Evolutionary conservation across 352 stramenopile species (phyloP).

Genomic region (Phytophthora foliorum): DNA sequence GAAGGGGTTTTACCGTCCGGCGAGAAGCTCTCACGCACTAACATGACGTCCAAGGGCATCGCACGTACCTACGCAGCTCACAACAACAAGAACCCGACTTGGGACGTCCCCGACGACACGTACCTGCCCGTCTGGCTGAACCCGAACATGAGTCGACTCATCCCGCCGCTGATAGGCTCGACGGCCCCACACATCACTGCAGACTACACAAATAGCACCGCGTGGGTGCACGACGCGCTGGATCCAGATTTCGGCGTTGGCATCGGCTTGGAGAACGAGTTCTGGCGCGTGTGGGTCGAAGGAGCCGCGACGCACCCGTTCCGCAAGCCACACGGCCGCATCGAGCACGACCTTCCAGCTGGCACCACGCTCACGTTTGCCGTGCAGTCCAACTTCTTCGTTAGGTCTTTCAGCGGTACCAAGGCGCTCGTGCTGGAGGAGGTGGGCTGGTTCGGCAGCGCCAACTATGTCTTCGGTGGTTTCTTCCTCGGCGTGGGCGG

Average conservation of each 20-base stretch:
- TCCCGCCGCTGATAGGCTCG: conserved; percentile 46
- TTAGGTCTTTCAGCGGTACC: conserved; percentile 66
- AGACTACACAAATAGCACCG: conserved; percentile 85
- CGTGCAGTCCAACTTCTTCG: conserved; percentile 86
- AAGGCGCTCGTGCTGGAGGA: conserved; percentile 80
- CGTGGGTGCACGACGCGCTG: conserved; percentile 68
- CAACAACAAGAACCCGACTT: conserved; percentile 73
- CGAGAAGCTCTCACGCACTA: conserved; percentile 41
- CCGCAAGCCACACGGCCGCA: conserved; percentile 76
- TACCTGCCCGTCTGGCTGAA: conserved; percentile 79
- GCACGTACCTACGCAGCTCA: conserved; percentile 62
- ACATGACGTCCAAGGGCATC: conserved; percentile 57
- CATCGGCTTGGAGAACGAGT: conserved; percentile 75
- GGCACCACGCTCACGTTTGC: conserved; percentile 75
- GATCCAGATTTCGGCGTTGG: conserved; percentile 53
- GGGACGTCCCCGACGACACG: conserved; percentile 35
- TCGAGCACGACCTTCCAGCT: conserved; percentile 59
- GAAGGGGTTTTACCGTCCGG: conserved; percentile 57
- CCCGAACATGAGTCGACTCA: conserved; percentile 80
- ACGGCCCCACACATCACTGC: conserved; percentile 46
- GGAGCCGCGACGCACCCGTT: conserved; percentile 68
- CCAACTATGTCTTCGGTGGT: conserved; percentile 60
- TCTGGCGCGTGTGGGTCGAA: conserved; percentile 83
- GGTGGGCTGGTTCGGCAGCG: conserved; percentile 73
- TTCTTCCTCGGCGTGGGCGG: conserved; percentile 68